Evolutionary conservation across 371 early-diverging fungal genomes (phyloP).

Genomic region (Mucor circinelloides): DNA sequence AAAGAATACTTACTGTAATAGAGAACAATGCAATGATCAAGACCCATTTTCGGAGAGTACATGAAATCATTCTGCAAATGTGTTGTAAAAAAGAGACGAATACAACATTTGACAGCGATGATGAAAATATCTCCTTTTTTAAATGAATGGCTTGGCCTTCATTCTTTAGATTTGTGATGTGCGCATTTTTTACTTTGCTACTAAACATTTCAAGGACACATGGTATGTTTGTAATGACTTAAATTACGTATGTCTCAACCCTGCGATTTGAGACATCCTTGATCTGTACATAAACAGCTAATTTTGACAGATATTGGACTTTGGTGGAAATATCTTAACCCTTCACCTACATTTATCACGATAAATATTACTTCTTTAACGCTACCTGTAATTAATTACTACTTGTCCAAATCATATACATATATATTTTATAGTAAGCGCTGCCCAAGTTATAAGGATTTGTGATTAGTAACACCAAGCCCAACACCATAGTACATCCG

Average conservation of each 20-base stretch:
- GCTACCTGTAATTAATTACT: too few relatives aligned
- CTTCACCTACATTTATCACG: too few relatives aligned
- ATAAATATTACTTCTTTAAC: too few relatives aligned
- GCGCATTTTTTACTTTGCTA: not conserved
- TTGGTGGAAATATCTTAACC: too few relatives aligned
- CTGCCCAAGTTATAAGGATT: too few relatives aligned
- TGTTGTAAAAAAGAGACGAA: not conserved
- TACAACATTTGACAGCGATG: not conserved
- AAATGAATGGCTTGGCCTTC: not conserved
- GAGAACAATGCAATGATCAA: conserved; percentile 7
- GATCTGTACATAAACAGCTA: too few relatives aligned
- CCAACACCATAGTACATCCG: too few relatives aligned
- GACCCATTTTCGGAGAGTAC: conserved; percentile 1
- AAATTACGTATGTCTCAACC: too few relatives aligned
- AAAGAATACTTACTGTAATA: not conserved
- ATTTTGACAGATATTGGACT: too few relatives aligned
- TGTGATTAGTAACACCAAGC: too few relatives aligned
- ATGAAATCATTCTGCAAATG: conserved; percentile 2
- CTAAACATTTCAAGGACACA: not conserved
- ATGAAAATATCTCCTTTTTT: not conserved
- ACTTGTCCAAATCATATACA: too few relatives aligned
- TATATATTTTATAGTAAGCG: too few relatives aligned
- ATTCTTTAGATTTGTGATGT: not conserved
- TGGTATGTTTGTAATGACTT: not conserved
- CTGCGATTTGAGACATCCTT: not conserved